Evolutionary conservation across 352 stramenopile species (phyloP).

Genomic region (Pythium dissotocum): DNA sequence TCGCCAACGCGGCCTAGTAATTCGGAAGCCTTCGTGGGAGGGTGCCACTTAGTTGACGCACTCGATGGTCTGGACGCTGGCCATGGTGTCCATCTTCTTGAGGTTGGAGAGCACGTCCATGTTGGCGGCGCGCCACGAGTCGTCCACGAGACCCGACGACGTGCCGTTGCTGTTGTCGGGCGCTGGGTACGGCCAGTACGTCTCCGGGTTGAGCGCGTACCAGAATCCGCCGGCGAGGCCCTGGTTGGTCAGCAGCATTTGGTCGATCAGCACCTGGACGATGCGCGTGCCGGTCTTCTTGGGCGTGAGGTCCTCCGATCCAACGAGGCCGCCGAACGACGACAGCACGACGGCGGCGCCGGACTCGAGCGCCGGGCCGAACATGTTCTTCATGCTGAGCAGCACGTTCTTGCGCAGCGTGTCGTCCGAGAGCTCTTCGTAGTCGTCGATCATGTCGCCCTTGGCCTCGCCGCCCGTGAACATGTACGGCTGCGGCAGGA

Average conservation of each 20-base stretch:
- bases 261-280: constrained; percentile 54
- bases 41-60: constrained; percentile 32
- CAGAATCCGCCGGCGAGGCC: constrained; percentile 77
- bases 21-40: too few species aligned
- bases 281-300: constrained; percentile 77
- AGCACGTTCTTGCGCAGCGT: constrained; percentile 66
- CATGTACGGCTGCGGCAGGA: constrained; percentile 62
- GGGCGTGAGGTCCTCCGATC: constrained; percentile 49
- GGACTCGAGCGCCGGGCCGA: constrained; percentile 56
- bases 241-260: constrained; percentile 58
- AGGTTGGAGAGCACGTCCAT: constrained; percentile 63
- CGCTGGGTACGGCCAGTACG: constrained; percentile 70
- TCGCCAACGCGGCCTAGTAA: background rate
- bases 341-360: constrained; percentile 71
- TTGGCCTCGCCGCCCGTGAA: constrained; percentile 50
- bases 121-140: constrained; percentile 73
- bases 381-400: constrained; percentile 84
- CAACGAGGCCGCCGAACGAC: constrained; percentile 79
- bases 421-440: constrained; percentile 54
- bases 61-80: constrained; percentile 63
- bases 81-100: constrained; percentile 70
- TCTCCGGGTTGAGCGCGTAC: constrained; percentile 80
- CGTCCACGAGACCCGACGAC: constrained; percentile 60
- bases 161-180: constrained; percentile 62
- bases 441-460: constrained; percentile 64